Conservation (phyloP, 768 basidiomycete species). For the Termitomyces sp. region DNA sequence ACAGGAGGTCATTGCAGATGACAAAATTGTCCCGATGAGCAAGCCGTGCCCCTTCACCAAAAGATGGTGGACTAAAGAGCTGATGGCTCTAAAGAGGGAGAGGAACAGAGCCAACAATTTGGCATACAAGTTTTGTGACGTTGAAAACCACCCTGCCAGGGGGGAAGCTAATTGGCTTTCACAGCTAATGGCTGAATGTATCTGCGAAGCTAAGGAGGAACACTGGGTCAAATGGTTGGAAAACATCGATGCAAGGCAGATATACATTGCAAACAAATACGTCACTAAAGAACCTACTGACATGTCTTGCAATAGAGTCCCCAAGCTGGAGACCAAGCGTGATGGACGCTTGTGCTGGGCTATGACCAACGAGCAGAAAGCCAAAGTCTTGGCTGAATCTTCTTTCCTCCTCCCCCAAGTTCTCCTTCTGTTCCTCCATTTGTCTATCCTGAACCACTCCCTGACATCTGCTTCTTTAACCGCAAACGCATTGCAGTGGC, state of each 20-base stretch:
- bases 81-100: slow-evolving; percentile 1
- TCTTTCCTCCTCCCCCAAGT: slow-evolving; percentile 13
- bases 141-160: background rate
- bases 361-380: background rate
- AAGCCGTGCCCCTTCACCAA: slow-evolving; percentile 16
- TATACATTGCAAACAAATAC: slow-evolving; percentile 2
- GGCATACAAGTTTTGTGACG: background rate
- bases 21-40: background rate
- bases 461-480: background rate
- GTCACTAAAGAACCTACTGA: background rate
- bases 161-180: background rate
- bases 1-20: background rate
- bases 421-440: background rate
- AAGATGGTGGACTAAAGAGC: slow-evolving; percentile 18
- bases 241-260: background rate
- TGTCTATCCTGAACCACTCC: slow-evolving; percentile 5
- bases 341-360: background rate
- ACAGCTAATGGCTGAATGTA: background rate
- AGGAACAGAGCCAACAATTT: no score
- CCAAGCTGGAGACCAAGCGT: background rate
- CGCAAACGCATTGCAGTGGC: background rate
- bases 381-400: slow-evolving; percentile 2
- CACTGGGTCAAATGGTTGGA: slow-evolving; percentile 1
- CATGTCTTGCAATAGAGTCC: background rate
- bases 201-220: background rate